phyloP scores from a whole-genome alignment of 2,329 filamentous ascomycete species.

The Diplodia scrobiculata region DNA sequence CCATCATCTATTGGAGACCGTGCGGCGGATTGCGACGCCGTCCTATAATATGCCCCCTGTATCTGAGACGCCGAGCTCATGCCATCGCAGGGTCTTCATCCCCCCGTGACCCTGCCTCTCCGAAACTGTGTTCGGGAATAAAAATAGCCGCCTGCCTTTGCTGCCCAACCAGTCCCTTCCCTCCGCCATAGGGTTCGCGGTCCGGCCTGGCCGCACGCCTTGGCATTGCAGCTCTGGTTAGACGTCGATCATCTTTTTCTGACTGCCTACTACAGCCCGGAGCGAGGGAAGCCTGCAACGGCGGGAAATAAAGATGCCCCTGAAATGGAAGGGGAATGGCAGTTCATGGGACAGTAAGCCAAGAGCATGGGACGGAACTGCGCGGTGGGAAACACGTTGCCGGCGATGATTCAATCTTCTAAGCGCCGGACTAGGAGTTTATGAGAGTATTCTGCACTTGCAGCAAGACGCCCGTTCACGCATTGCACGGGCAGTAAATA shows the following conservation, averaged over 20 bases:
- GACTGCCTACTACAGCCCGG: background rate
- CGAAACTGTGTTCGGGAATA: background rate
- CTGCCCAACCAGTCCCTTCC: background rate
- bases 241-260: background rate
- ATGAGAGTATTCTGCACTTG: too few relatives aligned
- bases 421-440: too few relatives aligned
- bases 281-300: too few relatives aligned
- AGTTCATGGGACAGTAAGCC: too few relatives aligned
- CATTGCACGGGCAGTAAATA: too few relatives aligned
- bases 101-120: background rate
- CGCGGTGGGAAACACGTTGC: too few relatives aligned
- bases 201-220: background rate
- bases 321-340: too few relatives aligned
- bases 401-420: too few relatives aligned
- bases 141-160: background rate
- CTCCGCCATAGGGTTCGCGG: background rate
- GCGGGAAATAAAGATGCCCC: too few relatives aligned
- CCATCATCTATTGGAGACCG: constrained; percentile 3
- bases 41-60: background rate
- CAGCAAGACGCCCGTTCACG: too few relatives aligned
- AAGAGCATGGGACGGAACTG: too few relatives aligned
- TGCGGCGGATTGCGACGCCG: background rate
- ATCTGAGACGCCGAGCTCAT: background rate
- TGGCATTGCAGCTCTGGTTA: background rate
- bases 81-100: background rate